phyloP scores from a whole-genome alignment of 106 monocot species.

The Allium fistulosum region DNA sequence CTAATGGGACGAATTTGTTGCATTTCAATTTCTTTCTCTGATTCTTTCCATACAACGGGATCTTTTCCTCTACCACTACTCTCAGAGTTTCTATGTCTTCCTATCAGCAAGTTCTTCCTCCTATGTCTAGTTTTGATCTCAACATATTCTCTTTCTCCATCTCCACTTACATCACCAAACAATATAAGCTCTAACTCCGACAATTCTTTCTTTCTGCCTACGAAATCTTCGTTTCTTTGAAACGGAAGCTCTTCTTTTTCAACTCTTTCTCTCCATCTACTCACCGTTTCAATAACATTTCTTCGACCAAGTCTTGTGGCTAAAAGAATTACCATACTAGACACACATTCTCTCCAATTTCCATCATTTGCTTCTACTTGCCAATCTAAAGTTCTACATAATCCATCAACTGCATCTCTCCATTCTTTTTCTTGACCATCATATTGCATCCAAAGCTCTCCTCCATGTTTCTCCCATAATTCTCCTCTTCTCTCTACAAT shows the following conservation, averaged over 20 bases:
- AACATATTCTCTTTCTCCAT: conserved; percentile 74
- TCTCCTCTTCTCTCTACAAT: conserved; percentile 80
- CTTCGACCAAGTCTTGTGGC: conserved; percentile 71
- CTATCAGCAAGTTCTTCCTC: conserved; percentile 16
- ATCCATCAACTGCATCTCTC: conserved; percentile 74
- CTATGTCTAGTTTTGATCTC: conserved; percentile 66
- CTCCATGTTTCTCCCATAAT: conserved; percentile 91
- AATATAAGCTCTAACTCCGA: conserved; percentile 85
- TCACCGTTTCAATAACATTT: conserved; percentile 70
- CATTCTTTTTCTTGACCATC: conserved; percentile 82
- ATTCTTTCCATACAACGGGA: conserved; percentile 77
- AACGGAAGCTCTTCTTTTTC: conserved; percentile 84
- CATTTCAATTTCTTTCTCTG: conserved; percentile 89
- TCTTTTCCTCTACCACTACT: conserved; percentile 76
- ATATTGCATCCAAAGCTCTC: conserved; percentile 82
- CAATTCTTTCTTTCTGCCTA: conserved; percentile 77
- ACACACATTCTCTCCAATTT: conserved; percentile 86
- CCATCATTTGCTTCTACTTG: conserved; percentile 79
- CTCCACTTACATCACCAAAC: conserved; percentile 84
- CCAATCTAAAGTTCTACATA: conserved; percentile 48
- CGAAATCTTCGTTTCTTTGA: conserved; percentile 64
- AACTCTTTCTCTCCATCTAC: conserved; percentile 63
- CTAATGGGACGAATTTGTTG: conserved; percentile 24
- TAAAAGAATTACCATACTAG: conserved; percentile 49
- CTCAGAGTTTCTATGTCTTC: conserved; percentile 24